Evolutionary conservation across 2,329 filamentous ascomycete genomes (phyloP), one percentile per base, ranked within the genome.

Genomic region (Colletotrichum chlorophyti): DNA sequence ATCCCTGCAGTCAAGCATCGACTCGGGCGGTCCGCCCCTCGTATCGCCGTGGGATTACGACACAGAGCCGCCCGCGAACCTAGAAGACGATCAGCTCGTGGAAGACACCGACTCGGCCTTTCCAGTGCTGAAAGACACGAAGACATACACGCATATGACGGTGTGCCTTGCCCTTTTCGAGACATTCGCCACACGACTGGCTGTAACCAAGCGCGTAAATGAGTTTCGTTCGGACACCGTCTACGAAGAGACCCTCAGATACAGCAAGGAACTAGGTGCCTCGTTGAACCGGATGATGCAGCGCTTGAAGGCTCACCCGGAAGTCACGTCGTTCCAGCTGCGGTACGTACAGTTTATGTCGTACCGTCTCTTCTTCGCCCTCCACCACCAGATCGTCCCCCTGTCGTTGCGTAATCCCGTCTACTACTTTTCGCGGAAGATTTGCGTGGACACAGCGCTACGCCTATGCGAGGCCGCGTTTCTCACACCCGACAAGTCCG

Each of bases 381-480:
- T 88, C 0, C 84, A 88, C 61, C 79, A 82, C 32, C 78, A 78
- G 0, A 78, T 79, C 68, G 72, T 82, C 23, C 66, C 69, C 6
- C 70, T 73, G 12, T 77, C 81, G 0, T 71, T 76, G 11, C 68
- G 74, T 1, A 74, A 83, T 34, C 78, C 80, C 0, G 72, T 74
- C 1, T 83, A 78, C 60, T 82, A 82, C 66, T 84, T 81, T 66
- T 83, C 81, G 0, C 76, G 80, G 17, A 82, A 83, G 58, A 76
- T 82, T 46, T 75, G 74, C 37, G 71, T 81, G 9, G 79, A 82
- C 63, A 70, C 68, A 3, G 65, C 71, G 1, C 58, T 74, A n/a
- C 61, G 53, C 1, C 14, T 63, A 5, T 52, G 34, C 6, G 70
- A 70, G 46, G 65, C 70, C 6, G 55, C 60, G 0, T 64, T 65